phyloP scores from a whole-genome alignment of 1,139 yeast genomes.

The Suhomyces chickasaworum region DNA sequence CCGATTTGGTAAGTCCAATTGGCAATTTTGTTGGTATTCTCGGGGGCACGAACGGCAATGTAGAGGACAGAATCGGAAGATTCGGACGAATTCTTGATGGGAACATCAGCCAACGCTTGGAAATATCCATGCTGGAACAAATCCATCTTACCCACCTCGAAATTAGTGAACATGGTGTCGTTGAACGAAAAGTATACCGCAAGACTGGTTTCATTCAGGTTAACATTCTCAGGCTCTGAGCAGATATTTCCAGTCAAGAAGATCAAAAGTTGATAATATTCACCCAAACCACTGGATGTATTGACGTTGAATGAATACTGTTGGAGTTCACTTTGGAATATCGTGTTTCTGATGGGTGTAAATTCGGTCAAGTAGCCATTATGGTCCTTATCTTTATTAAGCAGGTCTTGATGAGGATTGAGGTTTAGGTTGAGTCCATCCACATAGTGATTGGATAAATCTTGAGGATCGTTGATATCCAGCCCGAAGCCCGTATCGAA shows the following conservation, averaged over 20 bases:
- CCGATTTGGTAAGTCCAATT: conserved; percentile 69
- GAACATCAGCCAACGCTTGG: conserved; percentile 53
- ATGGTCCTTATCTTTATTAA: conserved; percentile 18
- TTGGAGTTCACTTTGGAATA: conserved; percentile 43
- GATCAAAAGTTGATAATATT: conserved; percentile 53
- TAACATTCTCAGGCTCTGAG: conserved; percentile 42
- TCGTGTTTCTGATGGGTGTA: conserved; percentile 43
- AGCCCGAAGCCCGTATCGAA: conserved; percentile 12
- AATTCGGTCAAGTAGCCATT: conserved; percentile 41
- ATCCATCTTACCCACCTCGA: conserved; percentile 34
- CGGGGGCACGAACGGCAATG: conserved; percentile 52
- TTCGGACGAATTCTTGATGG: conserved; percentile 21
- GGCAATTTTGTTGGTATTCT: conserved; percentile 38
- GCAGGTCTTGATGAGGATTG: neutral
- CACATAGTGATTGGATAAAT: neutral
- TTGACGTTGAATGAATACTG: conserved; percentile 49
- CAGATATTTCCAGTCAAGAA: conserved; percentile 66
- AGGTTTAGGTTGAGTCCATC: neutral
- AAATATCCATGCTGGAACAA: conserved; percentile 52
- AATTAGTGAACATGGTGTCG: conserved; percentile 37
- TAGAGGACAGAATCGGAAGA: conserved; percentile 35
- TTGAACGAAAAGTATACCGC: conserved; percentile 55
- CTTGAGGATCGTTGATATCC: conserved; percentile 5
- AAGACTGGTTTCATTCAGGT: conserved; percentile 38
- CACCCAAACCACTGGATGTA: conserved; percentile 48